Evolutionary conservation across 495 filamentous ascomycete genomes (phyloP).

Genomic region (Hypoxylon intermedium): DNA sequence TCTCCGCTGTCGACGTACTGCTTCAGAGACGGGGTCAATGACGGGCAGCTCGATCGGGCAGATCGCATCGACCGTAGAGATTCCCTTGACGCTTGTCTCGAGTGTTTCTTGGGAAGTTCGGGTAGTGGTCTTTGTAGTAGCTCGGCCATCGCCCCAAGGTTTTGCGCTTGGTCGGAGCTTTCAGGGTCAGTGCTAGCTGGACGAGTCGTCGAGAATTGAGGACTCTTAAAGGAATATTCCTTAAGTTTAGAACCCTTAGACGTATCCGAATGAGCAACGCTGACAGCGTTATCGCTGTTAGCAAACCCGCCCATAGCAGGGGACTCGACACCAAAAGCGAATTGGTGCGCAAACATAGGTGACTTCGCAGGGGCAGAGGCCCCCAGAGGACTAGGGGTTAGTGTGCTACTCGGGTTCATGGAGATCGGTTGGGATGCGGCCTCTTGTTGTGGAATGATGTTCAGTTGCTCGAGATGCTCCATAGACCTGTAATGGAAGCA

Average conservation of each 20-base stretch:
- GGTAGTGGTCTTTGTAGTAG: constrained; percentile 52
- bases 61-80: constrained; percentile 36
- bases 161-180: constrained; percentile 26
- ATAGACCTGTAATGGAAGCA: constrained; percentile 58
- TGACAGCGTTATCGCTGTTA: constrained; percentile 10
- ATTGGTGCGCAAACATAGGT: constrained; percentile 7
- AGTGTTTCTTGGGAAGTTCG: constrained; percentile 40
- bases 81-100: constrained; percentile 35
- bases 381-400: neutral
- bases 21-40: constrained; percentile 52
- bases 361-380: neutral
- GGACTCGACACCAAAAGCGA: constrained; percentile 19
- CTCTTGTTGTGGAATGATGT: constrained; percentile 40
- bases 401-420: neutral
- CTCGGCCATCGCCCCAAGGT: constrained; percentile 34
- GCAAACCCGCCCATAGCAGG: constrained; percentile 27
- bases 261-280: constrained; percentile 17
- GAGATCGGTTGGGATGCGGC: constrained; percentile 2
- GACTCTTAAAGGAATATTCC: constrained; percentile 40
- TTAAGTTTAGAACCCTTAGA: neutral
- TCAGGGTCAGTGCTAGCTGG: neutral
- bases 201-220: constrained; percentile 32
- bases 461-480: constrained; percentile 51
- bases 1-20: constrained; percentile 48
- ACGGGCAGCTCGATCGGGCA: constrained; percentile 38